Conservation (phyloP, 306 rosid genomes). For the Trifolium subterraneum region DNA sequence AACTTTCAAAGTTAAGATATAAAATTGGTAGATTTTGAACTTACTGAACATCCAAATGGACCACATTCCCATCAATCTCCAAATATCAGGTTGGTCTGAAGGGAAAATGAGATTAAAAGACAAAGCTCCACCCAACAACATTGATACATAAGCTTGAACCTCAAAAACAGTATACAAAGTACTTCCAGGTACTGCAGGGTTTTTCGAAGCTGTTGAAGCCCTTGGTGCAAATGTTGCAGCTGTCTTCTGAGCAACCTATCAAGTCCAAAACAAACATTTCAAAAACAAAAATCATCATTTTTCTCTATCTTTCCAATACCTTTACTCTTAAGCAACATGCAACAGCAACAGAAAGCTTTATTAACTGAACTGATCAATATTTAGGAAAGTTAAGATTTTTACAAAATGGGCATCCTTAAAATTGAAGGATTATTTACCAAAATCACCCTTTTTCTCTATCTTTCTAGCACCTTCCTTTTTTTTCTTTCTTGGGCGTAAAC, state of each 20-base stretch:
- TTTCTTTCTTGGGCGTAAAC: too few relatives aligned
- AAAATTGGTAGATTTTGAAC: slow-evolving; percentile 41
- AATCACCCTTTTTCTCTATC: background rate
- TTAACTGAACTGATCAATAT: too few relatives aligned
- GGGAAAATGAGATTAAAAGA: slow-evolving; percentile 94
- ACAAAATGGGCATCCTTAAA: too few relatives aligned
- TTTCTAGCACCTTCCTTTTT: too few relatives aligned
- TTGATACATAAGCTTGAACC: slow-evolving; percentile 90
- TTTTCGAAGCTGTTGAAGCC: slow-evolving; percentile 85
- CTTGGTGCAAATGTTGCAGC: slow-evolving; percentile 99
- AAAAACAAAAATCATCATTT: slow-evolving; percentile 26
- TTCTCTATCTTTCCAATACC: slow-evolving; percentile 14
- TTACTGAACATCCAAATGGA: slow-evolving; percentile 99
- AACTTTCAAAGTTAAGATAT: slow-evolving; percentile 10
- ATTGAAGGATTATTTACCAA: too few relatives aligned
- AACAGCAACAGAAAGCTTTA: too few relatives aligned
- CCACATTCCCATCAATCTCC: slow-evolving; percentile 99
- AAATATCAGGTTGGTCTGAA: slow-evolving; percentile 87
- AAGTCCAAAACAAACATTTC: slow-evolving; percentile 15
- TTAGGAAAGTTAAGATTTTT: too few relatives aligned
- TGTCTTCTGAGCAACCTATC: slow-evolving; percentile 91
- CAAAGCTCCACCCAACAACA: slow-evolving; percentile 87
- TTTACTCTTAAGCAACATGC: too few relatives aligned
- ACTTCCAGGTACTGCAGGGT: slow-evolving; percentile 92
- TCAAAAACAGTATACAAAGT: slow-evolving; percentile 84